Evolutionary conservation across 1,284 basidiomycete species (phyloP).

Genomic region (Moesziomyces parantarcticus): DNA sequence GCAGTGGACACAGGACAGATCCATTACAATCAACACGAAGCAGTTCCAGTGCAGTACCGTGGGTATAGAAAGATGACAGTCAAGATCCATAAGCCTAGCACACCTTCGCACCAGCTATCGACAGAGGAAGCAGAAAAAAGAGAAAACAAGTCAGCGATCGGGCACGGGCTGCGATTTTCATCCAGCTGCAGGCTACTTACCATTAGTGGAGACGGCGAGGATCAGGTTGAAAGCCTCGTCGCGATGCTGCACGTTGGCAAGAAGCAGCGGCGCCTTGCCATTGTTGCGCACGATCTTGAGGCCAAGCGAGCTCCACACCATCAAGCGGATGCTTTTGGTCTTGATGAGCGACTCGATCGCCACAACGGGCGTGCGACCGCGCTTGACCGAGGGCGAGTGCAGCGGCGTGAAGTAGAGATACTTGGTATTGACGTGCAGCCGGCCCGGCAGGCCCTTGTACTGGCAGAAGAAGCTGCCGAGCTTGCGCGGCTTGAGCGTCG

Average conservation of each 20-base stretch:
- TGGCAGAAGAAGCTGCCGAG: slow-evolving; percentile 67
- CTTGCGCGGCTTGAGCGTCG: slow-evolving; percentile 54
- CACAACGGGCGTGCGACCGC: slow-evolving; percentile 54
- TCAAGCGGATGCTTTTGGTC: slow-evolving; percentile 58
- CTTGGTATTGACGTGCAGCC: slow-evolving; percentile 60
- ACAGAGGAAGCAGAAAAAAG: neutral
- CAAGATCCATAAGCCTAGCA: neutral
- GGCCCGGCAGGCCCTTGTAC: slow-evolving; percentile 63
- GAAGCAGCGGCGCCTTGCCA: slow-evolving; percentile 51
- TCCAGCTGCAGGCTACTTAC: slow-evolving; percentile 1
- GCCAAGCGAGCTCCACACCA: slow-evolving; percentile 61
- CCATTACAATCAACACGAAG: neutral
- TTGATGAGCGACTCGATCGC: slow-evolving; percentile 63
- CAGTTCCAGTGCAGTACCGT: neutral
- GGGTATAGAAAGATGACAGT: slow-evolving; percentile 6
- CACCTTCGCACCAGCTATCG: slow-evolving; percentile 16
- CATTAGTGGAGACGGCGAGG: slow-evolving; percentile 56
- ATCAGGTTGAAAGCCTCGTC: slow-evolving; percentile 66
- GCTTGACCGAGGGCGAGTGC: slow-evolving; percentile 52
- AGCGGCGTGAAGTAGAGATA: slow-evolving; percentile 63
- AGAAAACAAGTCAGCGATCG: neutral
- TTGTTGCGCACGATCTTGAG: slow-evolving; percentile 60
- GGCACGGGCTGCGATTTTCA: neutral
- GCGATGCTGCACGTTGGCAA: slow-evolving; percentile 62
- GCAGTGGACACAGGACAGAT: no score